A percentile compares a stretch with the other conserved stretches of the same genome.
phyloP scores from a whole-genome alignment of 257 asterid species.

The Thymus quinquecostatus region DNA sequence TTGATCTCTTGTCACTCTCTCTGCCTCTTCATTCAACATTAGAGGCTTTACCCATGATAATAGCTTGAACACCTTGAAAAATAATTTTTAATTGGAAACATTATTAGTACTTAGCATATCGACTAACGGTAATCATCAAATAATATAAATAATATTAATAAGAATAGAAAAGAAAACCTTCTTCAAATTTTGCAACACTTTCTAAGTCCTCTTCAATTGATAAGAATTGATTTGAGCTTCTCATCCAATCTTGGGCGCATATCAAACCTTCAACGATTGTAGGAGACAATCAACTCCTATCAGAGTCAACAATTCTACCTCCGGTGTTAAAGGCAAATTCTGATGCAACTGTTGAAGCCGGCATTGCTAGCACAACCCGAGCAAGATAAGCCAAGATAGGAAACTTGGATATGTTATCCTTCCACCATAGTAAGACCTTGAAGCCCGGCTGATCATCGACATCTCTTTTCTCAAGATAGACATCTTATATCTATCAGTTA shows the following conservation, averaged over 20 bases:
- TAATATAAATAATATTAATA: no score
- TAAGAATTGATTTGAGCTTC: not conserved
- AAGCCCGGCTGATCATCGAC: no score
- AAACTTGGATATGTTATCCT: no score
- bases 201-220: not conserved
- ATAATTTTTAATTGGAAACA: no score
- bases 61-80: no score
- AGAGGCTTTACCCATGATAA: no score
- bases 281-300: not conserved
- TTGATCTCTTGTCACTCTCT: no score
- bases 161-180: no score
- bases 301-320: not conserved
- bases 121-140: no score
- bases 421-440: no score
- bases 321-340: not conserved
- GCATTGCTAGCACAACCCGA: not conserved
- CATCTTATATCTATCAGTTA: not conserved
- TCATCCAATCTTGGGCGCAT: not conserved
- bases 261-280: not conserved
- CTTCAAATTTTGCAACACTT: not conserved
- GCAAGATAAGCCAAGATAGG: not conserved
- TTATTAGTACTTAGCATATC: no score
- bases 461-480: not conserved
- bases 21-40: no score
- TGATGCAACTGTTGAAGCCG: not conserved